phyloP scores from a whole-genome alignment of 306 rosid genomes.

The Vigna radiata region DNA sequence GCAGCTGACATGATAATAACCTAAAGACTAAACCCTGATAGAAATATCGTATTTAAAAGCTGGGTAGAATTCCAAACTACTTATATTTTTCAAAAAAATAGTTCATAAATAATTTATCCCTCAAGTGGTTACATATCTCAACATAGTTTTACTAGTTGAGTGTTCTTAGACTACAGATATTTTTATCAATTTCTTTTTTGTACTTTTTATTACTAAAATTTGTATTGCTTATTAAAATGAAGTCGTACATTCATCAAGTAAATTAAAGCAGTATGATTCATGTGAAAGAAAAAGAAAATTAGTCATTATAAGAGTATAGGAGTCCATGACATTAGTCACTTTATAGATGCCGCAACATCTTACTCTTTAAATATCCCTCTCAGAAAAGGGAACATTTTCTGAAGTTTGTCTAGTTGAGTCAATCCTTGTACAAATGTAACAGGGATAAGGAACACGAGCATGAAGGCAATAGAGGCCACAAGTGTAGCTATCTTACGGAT shows the following conservation, averaged over 20 bases:
- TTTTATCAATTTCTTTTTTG: constrained; percentile 10
- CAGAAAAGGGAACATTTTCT: constrained; percentile 74
- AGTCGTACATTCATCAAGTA: constrained; percentile 28
- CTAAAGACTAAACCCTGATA: constrained; percentile 5
- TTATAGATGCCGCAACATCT: constrained; percentile 41
- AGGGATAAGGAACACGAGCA: constrained; percentile 86
- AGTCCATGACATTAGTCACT: constrained; percentile 34
- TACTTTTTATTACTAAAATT: constrained; percentile 16
- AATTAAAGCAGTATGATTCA: constrained; percentile 30
- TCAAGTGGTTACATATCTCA: constrained; percentile 31
- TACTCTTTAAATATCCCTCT: constrained; percentile 71
- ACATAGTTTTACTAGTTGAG: constrained; percentile 24
- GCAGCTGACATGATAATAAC: constrained; percentile 23
- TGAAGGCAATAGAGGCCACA: constrained; percentile 73
- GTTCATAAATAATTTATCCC: neutral
- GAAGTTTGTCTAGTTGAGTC: constrained; percentile 81
- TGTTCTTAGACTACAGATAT: constrained; percentile 2
- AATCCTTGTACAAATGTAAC: constrained; percentile 88
- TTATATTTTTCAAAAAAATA: neutral
- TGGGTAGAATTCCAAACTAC: neutral
- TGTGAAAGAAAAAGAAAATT: neutral
- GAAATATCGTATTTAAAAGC: constrained; percentile 14
- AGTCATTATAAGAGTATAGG: constrained; percentile 14
- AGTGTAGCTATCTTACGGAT: constrained; percentile 82
- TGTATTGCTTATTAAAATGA: constrained; percentile 11